These are phyloP conservation scores for Sporothrix protearum DNA, from an alignment of 2,329 filamentous ascomycete genomes.

Conservation along the genomic window DNA sequence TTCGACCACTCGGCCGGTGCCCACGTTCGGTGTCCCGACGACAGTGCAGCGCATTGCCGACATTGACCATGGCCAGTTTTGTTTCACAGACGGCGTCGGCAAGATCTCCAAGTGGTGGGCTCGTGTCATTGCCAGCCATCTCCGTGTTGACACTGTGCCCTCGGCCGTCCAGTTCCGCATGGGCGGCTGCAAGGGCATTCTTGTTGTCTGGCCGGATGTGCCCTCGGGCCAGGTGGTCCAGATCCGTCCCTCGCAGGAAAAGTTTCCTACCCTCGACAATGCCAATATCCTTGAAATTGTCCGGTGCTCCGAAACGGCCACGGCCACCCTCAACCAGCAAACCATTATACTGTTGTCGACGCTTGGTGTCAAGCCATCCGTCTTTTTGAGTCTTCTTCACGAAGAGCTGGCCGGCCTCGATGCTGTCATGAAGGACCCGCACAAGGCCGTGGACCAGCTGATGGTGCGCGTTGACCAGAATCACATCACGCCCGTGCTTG, in stretches of 20 bases:
- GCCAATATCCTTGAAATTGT: slow-evolving; percentile 81
- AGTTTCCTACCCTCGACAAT: slow-evolving; percentile 61
- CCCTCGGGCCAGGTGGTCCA: slow-evolving; percentile 60
- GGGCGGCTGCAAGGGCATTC: slow-evolving; percentile 86
- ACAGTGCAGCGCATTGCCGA: slow-evolving; percentile 61
- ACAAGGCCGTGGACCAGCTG: slow-evolving; percentile 64
- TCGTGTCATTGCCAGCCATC: slow-evolving; percentile 66
- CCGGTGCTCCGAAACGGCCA: slow-evolving; percentile 69
- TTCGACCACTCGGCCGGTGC: slow-evolving; percentile 79
- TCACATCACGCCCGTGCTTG: slow-evolving; percentile 69
- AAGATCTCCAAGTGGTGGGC: slow-evolving; percentile 82
- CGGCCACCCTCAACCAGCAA: slow-evolving; percentile 82
- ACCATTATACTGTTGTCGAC: slow-evolving; percentile 80
- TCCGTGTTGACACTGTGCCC: slow-evolving; percentile 61
- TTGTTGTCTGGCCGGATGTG: slow-evolving; percentile 69
- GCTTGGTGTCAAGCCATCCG: slow-evolving; percentile 64
- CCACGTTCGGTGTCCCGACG: slow-evolving; percentile 57
- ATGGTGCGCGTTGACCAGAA: slow-evolving; percentile 80
- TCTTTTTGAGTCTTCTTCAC: slow-evolving; percentile 66
- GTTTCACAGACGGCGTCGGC: slow-evolving; percentile 89
- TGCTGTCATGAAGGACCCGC: slow-evolving; percentile 62
- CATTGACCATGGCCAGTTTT: slow-evolving; percentile 63
- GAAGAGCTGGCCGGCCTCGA: slow-evolving; percentile 67
- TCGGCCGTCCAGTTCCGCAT: slow-evolving; percentile 90
- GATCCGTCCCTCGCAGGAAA: slow-evolving; percentile 80